Base-by-base conservation (phyloP, 75 land plant genomes). In the Picea glauca region DNA sequence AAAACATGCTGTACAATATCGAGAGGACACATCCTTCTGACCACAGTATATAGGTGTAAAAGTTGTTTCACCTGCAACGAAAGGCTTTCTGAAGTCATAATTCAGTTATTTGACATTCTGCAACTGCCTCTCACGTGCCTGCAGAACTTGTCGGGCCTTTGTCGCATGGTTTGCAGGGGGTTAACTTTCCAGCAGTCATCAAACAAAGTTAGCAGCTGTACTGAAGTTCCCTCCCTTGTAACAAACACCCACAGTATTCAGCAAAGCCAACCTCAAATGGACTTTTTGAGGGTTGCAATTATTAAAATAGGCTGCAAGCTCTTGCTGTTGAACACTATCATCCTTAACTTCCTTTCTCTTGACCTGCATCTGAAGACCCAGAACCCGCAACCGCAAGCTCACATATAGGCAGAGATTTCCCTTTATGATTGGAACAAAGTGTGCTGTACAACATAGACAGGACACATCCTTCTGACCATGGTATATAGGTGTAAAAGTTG, bases 291-390 rank as follows among this genome's bases (percentile, higher is more conserved):
- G 85, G 40, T 86, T 83, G 77, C 91, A 86, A 64, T 91, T 91
- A n/a, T 87, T 89, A 72, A 91, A 91, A 76, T 91, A 91, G 17
- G 89, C 91, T 54, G 93, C 91, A 40, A 91, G 85, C 79, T 91
- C 93, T n/a, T 86, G 78, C 61, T 91, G 93, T 17, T 89, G 91
- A 61, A 86, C 77, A 30, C 81, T 60, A 21, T 89, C 84, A 67
- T 87, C 87, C 57, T 78, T 91, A 7, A 84, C 58, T 66, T 89
- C 93, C 70, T 81, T 89, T 81, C 93, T 86, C 87, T 83, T 89
- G 33, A 91, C 75, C 62, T 91, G 91, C 77, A 91, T 84, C 58
- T 82, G 78, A 70, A 91, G 72, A 62, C 89, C 91, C 89, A 43
- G 80, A 84, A 59, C 85, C 89, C 32, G 85, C 85, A 38, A 80